phyloP scores from a whole-genome alignment of 1,284 basidiomycete species.

The Ustilago nuda region DNA sequence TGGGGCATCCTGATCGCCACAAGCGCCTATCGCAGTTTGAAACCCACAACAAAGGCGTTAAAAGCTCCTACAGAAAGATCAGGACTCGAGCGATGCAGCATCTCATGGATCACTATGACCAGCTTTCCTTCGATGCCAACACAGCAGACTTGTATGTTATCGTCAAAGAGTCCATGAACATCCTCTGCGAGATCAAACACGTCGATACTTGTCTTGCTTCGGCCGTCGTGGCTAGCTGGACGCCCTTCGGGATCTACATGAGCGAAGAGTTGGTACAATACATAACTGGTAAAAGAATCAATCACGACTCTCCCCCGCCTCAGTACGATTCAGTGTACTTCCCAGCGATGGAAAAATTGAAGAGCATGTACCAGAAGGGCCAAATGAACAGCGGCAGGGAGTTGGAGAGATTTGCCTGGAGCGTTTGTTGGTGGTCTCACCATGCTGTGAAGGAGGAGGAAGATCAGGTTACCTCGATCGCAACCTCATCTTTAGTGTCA shows the following conservation, averaged over 20 bases:
- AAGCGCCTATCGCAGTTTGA: too few species aligned
- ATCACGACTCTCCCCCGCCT: not conserved
- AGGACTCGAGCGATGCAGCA: not conserved
- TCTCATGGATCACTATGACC: not conserved
- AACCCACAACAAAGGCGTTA: too few species aligned
- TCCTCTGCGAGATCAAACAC: not conserved
- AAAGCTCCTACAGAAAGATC: too few species aligned
- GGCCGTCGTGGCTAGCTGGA: slow-evolving; percentile 8
- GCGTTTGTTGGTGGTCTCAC: not conserved
- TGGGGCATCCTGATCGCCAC: too few species aligned
- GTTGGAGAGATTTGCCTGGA: slow-evolving; percentile 6
- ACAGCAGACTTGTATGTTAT: not conserved
- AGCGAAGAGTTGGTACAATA: not conserved
- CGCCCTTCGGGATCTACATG: not conserved
- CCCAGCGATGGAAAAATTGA: not conserved
- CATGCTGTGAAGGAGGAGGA: not conserved
- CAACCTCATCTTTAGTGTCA: not conserved
- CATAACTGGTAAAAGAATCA: not conserved
- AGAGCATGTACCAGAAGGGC: not conserved
- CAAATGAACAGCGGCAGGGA: not conserved
- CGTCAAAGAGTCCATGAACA: not conserved
- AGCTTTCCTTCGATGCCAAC: not conserved
- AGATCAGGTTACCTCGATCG: not conserved
- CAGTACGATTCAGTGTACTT: not conserved
- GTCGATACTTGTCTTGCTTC: not conserved